Evolutionary conservation across 768 basidiomycete genomes (phyloP).

Genomic region (Trichaptum fuscoviolaceum): DNA sequence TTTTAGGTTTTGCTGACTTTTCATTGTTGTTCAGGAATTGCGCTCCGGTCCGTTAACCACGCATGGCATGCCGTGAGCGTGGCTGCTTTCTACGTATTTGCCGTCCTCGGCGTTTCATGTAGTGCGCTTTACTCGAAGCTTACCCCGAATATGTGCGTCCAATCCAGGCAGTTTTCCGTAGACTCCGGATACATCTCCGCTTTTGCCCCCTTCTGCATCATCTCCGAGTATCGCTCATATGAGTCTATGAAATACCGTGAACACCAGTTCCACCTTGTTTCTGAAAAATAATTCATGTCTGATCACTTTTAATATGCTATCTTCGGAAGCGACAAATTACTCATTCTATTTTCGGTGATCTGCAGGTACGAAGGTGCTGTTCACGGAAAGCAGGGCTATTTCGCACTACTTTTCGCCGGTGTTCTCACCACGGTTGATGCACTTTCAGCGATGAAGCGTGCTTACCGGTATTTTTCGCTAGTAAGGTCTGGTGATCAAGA

Average conservation of each 20-base stretch:
- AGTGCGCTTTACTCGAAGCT: constrained; percentile 70
- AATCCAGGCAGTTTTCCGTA: constrained; percentile 14
- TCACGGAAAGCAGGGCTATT: constrained; percentile 63
- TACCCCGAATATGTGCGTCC: constrained; percentile 78
- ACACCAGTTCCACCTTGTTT: not conserved
- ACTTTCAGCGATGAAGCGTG: constrained; percentile 41
- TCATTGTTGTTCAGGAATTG: constrained; percentile 50
- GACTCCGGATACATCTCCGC: constrained; percentile 4
- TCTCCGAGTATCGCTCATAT: not conserved
- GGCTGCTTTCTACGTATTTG: constrained; percentile 57
- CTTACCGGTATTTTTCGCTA: constrained; percentile 40
- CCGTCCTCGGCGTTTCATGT: constrained; percentile 58
- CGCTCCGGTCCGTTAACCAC: constrained; percentile 73
- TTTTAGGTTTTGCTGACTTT: constrained; percentile 4
- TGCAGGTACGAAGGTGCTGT: constrained; percentile 37
- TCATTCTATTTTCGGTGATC: constrained; percentile 3
- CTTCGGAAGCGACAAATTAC: constrained; percentile 2
- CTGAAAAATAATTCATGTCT: not conserved
- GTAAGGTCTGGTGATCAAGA: constrained; percentile 31
- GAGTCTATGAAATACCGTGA: not conserved
- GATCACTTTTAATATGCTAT: not conserved
- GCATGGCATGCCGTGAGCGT: constrained; percentile 53
- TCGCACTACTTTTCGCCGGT: constrained; percentile 41
- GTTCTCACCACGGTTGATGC: constrained; percentile 52
- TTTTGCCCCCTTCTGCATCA: constrained; percentile 15